Evolutionary conservation across 2,329 filamentous ascomycete genomes (phyloP), one percentile per base, ranked within the genome.

Genomic region (Fusarium protoensiforme): DNA sequence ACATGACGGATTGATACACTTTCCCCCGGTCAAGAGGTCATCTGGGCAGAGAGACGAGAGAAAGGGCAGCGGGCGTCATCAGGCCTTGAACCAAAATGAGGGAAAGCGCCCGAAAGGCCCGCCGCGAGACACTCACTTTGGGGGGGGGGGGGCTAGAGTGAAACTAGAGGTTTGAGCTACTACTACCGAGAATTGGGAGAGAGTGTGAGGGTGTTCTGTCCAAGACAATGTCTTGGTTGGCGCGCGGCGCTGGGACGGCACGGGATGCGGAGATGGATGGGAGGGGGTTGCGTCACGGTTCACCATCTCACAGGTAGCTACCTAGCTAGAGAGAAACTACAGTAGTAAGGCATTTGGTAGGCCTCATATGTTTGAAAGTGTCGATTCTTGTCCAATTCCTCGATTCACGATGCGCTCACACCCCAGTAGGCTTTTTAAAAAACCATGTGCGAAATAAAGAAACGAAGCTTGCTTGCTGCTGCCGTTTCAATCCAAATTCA

Each of bases 151-250:
- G 24, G 11, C 27, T n/a, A 53, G 11, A 31, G 48, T 31, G 48
- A 53, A 31, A 53, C 48, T 53, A 53, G 48, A n/a, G 13, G 20
- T 7, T 22, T 8, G 29, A 54, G 43, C 43, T 48, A 48, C n/a
- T n/a, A 16, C 4, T 10, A 22, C 22, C 14, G 9, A 22, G 27
- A 29, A 29, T 29, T 29, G 27, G 27, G 24, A 24, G 5, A 3
- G 24, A 6, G 59, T n/a, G n/a, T n/a, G 64, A 65, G 61, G 70
- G 64, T 64, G 71, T 64, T 56, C 22, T 63, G 73, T 74, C 74
- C 75, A 46, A 73, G 74, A 76, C 74, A 76, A 53, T 75, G 72
- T 73, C 72, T 74, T 63, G 69, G 61, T 61, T 61, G 57, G 63
- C 69, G 69, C 66, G 72, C 72, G 72, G 72, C 72, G 72, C 60